Evolutionary conservation across 371 early-diverging fungal genomes (phyloP).

Genomic region (Mortierella sp.): DNA sequence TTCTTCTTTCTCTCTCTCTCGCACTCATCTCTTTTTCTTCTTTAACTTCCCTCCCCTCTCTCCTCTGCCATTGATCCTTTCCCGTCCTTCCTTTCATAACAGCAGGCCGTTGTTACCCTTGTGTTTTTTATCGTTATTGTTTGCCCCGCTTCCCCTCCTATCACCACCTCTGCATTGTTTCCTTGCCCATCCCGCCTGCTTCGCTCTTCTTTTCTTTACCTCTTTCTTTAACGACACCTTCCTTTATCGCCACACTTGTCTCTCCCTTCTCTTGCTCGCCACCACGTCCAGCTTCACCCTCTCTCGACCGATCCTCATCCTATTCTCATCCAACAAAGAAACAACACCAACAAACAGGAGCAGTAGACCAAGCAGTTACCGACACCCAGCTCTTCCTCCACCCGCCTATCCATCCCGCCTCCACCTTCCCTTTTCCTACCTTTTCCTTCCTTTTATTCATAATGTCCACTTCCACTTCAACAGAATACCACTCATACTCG

Average conservation of each 20-base stretch:
- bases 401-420: neutral
- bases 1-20: neutral
- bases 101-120: neutral
- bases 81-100: neutral
- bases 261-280: neutral
- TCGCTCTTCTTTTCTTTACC: neutral
- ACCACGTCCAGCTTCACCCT: neutral
- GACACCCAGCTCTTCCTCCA: neutral
- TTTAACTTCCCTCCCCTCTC: neutral
- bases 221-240: constrained; percentile 2
- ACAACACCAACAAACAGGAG: neutral
- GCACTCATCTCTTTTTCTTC: neutral
- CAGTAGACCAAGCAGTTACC: neutral
- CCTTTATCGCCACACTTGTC: neutral
- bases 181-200: neutral
- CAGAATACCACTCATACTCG: constrained; percentile 25
- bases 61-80: neutral
- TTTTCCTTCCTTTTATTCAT: neutral
- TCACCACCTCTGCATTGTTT: neutral
- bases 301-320: neutral
- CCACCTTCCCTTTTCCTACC: neutral
- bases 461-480: constrained; percentile 27
- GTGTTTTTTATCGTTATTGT: neutral
- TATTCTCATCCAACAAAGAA: neutral
- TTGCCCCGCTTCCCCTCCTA: neutral